phyloP scores from a whole-genome alignment of 1,284 basidiomycete species.

The Sporisorium sorghi region DNA sequence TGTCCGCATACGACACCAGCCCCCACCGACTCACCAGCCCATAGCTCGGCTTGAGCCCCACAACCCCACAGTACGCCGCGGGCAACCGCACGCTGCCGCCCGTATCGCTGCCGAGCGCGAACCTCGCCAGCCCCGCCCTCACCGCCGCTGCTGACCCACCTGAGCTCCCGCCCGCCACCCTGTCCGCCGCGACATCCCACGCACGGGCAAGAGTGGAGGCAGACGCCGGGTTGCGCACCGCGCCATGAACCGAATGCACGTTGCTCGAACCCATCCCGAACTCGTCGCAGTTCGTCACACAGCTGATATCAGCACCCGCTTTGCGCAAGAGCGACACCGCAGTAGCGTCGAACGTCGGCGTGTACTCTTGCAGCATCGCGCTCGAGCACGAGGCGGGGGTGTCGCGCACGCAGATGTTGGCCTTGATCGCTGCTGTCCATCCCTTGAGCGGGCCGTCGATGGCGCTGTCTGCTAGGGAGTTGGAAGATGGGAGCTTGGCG shows the following conservation, averaged over 20 bases:
- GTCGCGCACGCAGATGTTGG: slow-evolving; percentile 59
- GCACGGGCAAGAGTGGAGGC: neutral
- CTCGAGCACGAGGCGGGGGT: slow-evolving; percentile 57
- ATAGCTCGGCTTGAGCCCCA: slow-evolving; percentile 94
- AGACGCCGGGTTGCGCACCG: slow-evolving; percentile 58
- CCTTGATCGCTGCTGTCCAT: slow-evolving; percentile 63
- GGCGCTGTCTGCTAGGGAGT: neutral
- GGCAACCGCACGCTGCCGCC: slow-evolving; percentile 93
- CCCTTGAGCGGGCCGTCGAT: slow-evolving; percentile 35
- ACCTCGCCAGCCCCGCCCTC: slow-evolving; percentile 50
- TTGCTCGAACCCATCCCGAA: slow-evolving; percentile 87
- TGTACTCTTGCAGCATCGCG: slow-evolving; percentile 72
- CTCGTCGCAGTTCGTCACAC: slow-evolving; percentile 96
- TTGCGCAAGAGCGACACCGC: slow-evolving; percentile 77
- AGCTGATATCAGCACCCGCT: slow-evolving; percentile 80
- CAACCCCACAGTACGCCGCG: slow-evolving; percentile 90
- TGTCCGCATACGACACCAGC: slow-evolving; percentile 91
- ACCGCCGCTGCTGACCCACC: slow-evolving; percentile 67
- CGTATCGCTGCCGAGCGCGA: slow-evolving; percentile 90
- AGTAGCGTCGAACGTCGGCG: slow-evolving; percentile 87
- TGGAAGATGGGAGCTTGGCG: neutral
- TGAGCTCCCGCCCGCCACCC: slow-evolving; percentile 74
- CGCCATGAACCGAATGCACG: slow-evolving; percentile 56
- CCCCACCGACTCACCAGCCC: slow-evolving; percentile 91
- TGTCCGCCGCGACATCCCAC: slow-evolving; percentile 70